Base-by-base conservation (phyloP, 23 red algal species). In the Gracilaria domingensis region DNA sequence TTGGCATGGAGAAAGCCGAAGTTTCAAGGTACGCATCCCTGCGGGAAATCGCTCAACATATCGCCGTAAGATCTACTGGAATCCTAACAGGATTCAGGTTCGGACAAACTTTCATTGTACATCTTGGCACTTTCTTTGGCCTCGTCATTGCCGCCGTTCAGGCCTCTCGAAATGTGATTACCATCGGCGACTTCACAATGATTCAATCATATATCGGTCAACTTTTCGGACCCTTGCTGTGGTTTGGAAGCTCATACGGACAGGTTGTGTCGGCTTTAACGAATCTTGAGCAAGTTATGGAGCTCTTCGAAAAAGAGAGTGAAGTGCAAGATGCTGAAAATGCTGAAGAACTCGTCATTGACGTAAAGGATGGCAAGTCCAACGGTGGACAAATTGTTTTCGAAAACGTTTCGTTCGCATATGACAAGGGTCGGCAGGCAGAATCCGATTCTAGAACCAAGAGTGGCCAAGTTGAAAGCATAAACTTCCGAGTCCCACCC, bases 351-450 rank as follows among this genome's bases (percentile, higher is more conserved):
- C 49, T 98, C 4, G 35, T 11, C 47, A 73, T 61, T 25, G 58
- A 53, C 9, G 34, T 65, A 23, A 25, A 44, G n/a, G 29, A 88
- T 12, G 51, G 50, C 12, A 64, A 50, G 23, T 33, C 47, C 48
- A 56, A 30, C 9, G 93, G 78, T 42, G 93, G 90, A 35, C 88
- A 93, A 75, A 78, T 98, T 14, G 73, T 56, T 2, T 98, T 98
- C 69, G 93, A 96, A 60, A 95, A 95, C 72, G 94, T 98, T n/a
- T 87, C 67, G 13, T 98, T 98, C 51, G 57, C 67, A 20, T 98
- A 98, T 67, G 87, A 58, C 28, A 35, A n/a, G 0, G 20, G 12
- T 16, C 39, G 30, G 18, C 21, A 38, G 21, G 11, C 33, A 38
- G 58, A 47, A 16, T 34, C 20, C 40, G 71, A 39, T 32, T 35